Base-by-base conservation (phyloP, 495 filamentous ascomycete genomes). In the Tetracladium marchalianum region DNA sequence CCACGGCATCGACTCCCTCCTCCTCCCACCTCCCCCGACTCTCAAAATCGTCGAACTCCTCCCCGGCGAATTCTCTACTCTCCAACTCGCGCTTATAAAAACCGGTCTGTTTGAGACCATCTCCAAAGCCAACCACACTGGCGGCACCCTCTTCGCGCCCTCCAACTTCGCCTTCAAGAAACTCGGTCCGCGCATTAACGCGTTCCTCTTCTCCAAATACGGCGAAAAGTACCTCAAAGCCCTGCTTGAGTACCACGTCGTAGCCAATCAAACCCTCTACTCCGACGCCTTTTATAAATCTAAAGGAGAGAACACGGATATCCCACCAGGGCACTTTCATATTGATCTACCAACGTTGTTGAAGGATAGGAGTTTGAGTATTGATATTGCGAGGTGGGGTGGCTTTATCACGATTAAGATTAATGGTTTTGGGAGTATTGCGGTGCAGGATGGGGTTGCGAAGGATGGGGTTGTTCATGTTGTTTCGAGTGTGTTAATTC, bases 381-480 rank as follows among this genome's bases (percentile, higher is more conserved):
- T 92, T 44, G 83, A 92, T 60, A 67, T 93, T 49, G 65, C 65
- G n/a, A 66, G 72, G 33, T 82, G 70, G 53, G 76, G 69, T 24
- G 69, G 77, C 15, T 77, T 77, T 43, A 71, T 83, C 41, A 68
- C 48, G 10, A 82, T 94, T 32, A 74, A 72, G 63, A 68, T 92
- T 49, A 90, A 93, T 62, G 85, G 78, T 13, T 79, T 75, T 43
- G 62, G 64, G 5, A 59, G 51, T 6, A 78, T 90, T 3, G 63
- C 65, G 2, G 60, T 84, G 15, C 62, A 76, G 57, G 85, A 94
- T 62, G 81, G 73, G 8, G 55, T 87, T 36, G 81, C 79, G 1
- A 66, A 59, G 24, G 82, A 93, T 64, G 88, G 89, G 32, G 82
- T 85, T 27, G 66, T 90, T 27, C 88, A 94, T 50, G 78, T 87